Evolutionary conservation across 2,329 filamentous ascomycete species (phyloP).

Genomic region (Phaeosphaeria sp.): DNA sequence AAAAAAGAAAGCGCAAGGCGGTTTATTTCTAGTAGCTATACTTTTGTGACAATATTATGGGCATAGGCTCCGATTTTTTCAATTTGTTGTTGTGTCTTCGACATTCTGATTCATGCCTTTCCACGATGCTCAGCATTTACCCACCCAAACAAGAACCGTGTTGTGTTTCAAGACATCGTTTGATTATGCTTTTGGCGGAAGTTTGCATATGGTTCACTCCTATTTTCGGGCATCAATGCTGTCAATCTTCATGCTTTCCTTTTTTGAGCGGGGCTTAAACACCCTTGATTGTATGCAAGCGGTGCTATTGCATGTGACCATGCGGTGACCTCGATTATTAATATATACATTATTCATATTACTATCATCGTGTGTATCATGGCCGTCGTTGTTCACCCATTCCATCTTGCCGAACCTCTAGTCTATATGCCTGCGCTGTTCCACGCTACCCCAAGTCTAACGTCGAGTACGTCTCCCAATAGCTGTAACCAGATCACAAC

Average conservation of each 20-base stretch:
- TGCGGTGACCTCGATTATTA: not conserved
- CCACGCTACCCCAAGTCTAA: not conserved
- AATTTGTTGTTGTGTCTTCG: not conserved
- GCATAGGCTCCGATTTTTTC: no score
- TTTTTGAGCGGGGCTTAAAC: not conserved
- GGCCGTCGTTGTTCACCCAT: not conserved
- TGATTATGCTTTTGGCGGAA: no score
- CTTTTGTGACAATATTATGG: not conserved
- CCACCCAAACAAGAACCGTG: no score
- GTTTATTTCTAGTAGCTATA: not conserved
- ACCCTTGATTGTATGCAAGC: not conserved
- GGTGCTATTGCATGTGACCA: not conserved
- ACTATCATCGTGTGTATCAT: not conserved
- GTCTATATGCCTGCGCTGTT: not conserved
- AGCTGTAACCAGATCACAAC: not conserved
- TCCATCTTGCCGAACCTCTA: not conserved
- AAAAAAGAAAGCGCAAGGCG: not conserved
- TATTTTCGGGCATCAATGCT: constrained; percentile 2
- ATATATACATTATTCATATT: constrained; percentile 2
- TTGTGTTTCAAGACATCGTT: no score
- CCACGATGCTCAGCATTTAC: no score
- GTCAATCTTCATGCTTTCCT: not conserved
- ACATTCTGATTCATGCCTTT: not conserved
- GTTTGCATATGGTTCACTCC: constrained; percentile 17
- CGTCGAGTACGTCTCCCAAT: not conserved